Percentiles rank a stretch among this genome's conserved stretches.
These are phyloP conservation scores for Cinchona pubescens DNA, from an alignment of 257 asterid species.

Conservation along the genomic window DNA sequence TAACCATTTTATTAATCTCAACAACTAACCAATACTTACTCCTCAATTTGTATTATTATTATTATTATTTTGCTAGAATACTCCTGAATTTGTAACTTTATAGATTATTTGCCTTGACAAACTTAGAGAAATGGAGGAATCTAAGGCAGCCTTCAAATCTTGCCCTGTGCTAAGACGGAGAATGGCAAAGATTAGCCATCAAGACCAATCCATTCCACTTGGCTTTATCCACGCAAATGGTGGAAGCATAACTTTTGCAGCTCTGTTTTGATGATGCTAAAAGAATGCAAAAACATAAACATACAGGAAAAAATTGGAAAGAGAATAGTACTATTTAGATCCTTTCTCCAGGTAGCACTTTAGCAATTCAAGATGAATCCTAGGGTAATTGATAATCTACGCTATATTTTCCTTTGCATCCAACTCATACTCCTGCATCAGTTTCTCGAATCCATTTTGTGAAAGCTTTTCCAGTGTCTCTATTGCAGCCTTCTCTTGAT, in stretches of 20 bases:
- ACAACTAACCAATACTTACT: too few relatives aligned
- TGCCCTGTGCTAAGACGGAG: too few relatives aligned
- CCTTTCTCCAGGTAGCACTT: neutral
- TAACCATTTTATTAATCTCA: too few relatives aligned
- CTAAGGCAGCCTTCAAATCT: too few relatives aligned
- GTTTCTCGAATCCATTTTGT: constrained; percentile 49
- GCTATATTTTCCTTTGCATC: constrained; percentile 42
- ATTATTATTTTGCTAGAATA: too few relatives aligned
- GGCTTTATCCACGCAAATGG: too few relatives aligned
- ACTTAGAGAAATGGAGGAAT: too few relatives aligned
- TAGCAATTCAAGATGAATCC: neutral
- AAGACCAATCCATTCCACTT: too few relatives aligned
- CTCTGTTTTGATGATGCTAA: neutral
- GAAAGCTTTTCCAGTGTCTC: constrained; percentile 43
- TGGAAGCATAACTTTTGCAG: neutral
- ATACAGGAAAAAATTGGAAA: neutral
- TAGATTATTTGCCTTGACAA: too few relatives aligned
- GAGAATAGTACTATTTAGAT: neutral
- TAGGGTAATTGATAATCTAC: neutral
- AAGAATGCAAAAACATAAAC: neutral
- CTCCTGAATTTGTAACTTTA: too few relatives aligned
- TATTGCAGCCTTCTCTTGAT: constrained; percentile 34
- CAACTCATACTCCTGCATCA: constrained; percentile 47
- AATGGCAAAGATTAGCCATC: too few relatives aligned
- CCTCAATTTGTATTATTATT: too few relatives aligned